Base-by-base conservation (phyloP, 75 land plant species). In the Selaginella moellendorffii region DNA sequence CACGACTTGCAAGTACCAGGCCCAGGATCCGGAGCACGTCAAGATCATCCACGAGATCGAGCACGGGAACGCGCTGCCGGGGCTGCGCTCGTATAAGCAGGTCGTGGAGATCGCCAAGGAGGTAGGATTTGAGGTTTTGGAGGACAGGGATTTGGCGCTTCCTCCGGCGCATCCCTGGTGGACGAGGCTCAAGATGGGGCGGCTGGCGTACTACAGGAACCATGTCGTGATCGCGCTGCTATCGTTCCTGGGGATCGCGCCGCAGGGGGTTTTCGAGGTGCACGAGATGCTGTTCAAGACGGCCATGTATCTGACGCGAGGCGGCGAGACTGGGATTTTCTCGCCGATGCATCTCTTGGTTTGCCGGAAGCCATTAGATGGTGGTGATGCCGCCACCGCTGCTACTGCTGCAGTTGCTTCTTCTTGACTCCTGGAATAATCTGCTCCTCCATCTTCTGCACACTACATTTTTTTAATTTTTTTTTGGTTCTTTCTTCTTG, bases 161-260 rank as follows among this genome's bases (percentile, higher is more conserved):
- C 92, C 92, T 0, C 96, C 96, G 53, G 75, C 96, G 0, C 60
- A 53, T 64, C 87, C 92, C 2, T 90, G 96, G 96, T 90, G 96
- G 96, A 71, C 64, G 10, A 52, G 96, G 62, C 81, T 88, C 29
- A 79, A 88, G 78, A 88, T 88, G 88, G 88, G 88, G 9, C 52
- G 81, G 54, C 51, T 84, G 27, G 87, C 93, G 5, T 88, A 84
- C 70, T 84, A 84, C 80, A 63, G 93, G 63, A 88, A 88, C 68
- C 88, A 88, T 63, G 56, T 88, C 1, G 69, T 88, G 14, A 78
- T 88, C n/a, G 75, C 80, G 0, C 64, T 82, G 19, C 73, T 84
- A 24, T 30, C 93, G 0, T 58, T 71, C 68, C 63, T 82, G 25
- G 74, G 95, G 22, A 76, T 88, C 30, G 93, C 93, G 0, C 93